Evolutionary conservation across 2,329 filamentous ascomycete species (phyloP).

Genomic region (Talaromyces sp.): DNA sequence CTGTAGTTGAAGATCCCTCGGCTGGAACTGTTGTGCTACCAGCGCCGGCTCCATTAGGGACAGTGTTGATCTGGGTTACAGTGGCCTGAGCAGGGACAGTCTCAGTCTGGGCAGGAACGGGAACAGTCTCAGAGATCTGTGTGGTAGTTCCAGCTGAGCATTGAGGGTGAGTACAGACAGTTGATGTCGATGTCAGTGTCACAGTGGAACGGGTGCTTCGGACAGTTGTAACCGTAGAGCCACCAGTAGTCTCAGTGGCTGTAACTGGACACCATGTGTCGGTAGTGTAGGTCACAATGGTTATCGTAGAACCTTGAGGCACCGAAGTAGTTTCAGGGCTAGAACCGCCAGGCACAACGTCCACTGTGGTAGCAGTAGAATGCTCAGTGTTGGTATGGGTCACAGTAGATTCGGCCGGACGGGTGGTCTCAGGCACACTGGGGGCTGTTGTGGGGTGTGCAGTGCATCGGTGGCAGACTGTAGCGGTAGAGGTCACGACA

Average conservation of each 20-base stretch:
- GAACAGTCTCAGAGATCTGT: not conserved
- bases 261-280: conserved; percentile 37
- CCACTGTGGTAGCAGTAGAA: not conserved
- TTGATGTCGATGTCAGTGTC: conserved; percentile 18
- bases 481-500: conserved; percentile 20
- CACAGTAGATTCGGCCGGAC: not conserved
- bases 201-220: conserved; percentile 53
- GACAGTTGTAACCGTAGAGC: conserved; percentile 52
- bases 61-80: not conserved
- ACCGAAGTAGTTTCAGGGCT: conserved; percentile 16
- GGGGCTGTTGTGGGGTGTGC: not conserved
- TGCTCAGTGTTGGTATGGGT: not conserved
- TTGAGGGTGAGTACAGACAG: conserved; percentile 12
- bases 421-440: not conserved
- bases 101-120: no score
- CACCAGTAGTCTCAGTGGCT: conserved; percentile 43
- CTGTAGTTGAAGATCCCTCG: conserved; percentile 22
- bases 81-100: conserved; percentile 8
- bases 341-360: not conserved
- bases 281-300: conserved; percentile 32
- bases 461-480: conserved; percentile 4
- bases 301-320: conserved; percentile 22
- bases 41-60: not conserved
- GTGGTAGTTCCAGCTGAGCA: conserved; percentile 9
- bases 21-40: not conserved